Base-by-base conservation (phyloP, 2,329 filamentous ascomycete species). In the Colletotrichum sp. region DNA sequence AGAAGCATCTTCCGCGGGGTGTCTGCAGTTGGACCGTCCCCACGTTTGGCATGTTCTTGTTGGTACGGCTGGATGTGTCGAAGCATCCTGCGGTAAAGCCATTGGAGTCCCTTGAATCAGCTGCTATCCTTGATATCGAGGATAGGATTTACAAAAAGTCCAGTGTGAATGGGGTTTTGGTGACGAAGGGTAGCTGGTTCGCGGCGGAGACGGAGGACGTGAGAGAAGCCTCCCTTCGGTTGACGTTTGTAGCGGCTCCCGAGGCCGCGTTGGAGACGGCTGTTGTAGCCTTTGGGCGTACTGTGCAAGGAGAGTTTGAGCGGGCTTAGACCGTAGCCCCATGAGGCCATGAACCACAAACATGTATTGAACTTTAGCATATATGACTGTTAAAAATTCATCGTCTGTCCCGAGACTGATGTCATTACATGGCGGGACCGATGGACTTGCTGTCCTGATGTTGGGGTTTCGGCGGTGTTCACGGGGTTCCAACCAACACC, bases 71-170 rank as follows among this genome's bases (percentile, higher is more conserved):
- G n/a, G 60, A 64, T 28, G 12, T 44, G 7, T 36, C 60, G 13
- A 64, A 39, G 21, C 32, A 64, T 28, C 21, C 60, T 36, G 60
- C 60, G 0, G 60, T 39, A 0, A 39, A 0, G n/a, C 0, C 5
- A 12, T 36, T 0, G 7, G 60, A 26, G 3, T 0, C 12, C 1
- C 24, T 28, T 13, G n/a, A 16, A 5, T 0, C 32, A 5, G 32
- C 3, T 18, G 1, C 24, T 13, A 26, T 64, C 12, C 30, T 26
- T 4, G 8, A 26, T 7, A 64, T 39, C 8, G 32, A 64, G 32
- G 60, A 64, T 2, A 64, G 21, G 16, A 39, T 64, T 12, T 59
- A 28, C 24, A 64, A 21, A 1, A 64, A 18, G 60, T 36, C 60
- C 5, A 21, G 30, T 15, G 60, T 13, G 13, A 64, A 64, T 36